Base-by-base conservation (phyloP, 768 basidiomycete genomes). In the Leccinum incarnatum region DNA sequence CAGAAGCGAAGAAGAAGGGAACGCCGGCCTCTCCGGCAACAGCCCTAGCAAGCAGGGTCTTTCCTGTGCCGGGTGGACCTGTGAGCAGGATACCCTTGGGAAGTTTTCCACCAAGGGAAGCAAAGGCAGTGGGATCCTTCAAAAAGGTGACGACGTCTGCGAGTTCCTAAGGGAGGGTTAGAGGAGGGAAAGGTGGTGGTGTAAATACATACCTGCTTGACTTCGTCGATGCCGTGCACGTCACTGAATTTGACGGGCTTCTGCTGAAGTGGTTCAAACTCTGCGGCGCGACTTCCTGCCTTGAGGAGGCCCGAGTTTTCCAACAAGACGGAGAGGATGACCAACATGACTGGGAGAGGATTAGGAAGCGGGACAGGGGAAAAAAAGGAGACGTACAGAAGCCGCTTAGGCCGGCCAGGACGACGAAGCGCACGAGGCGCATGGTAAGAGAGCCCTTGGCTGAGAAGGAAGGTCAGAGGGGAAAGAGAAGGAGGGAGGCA, bases 21-120 rank as follows among this genome's bases (percentile, higher is more conserved):
- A 99, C 97, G 15, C 90, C 95, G 15, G 97, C 97, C 78, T 99
- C 97, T 50, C 97, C 97, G 3, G 97, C 97, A 6, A 98, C 89
- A 9, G 97, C 97, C 59, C 96, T 81, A 5, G 97, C 97, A n/a
- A 99, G 80, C 83, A 98, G 84, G 3, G 72, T 73, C 62, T 73
- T 73, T 70, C 97, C 97, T 15, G 97, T 98, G 62, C 96, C 93
- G 30, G 93, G 93, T 23, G 89, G 86, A 23, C 93, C 93, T n/a
- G 91, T 92, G 36, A 92, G 83, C 12, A 98, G 78, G 49, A 98
- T 86, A 62, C 97, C 97, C 72, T 97, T 96, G 1, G 95, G 93
- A 9, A 98, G 79, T 72, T 91, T 94, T 12, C 97, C 97, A 47
- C 97, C 97, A 2, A 99, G 83, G 27, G 87, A 84, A 8, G 92